Evolutionary conservation across 2,329 filamentous ascomycete genomes (phyloP).

Genomic region (Cladosporium sp.): DNA sequence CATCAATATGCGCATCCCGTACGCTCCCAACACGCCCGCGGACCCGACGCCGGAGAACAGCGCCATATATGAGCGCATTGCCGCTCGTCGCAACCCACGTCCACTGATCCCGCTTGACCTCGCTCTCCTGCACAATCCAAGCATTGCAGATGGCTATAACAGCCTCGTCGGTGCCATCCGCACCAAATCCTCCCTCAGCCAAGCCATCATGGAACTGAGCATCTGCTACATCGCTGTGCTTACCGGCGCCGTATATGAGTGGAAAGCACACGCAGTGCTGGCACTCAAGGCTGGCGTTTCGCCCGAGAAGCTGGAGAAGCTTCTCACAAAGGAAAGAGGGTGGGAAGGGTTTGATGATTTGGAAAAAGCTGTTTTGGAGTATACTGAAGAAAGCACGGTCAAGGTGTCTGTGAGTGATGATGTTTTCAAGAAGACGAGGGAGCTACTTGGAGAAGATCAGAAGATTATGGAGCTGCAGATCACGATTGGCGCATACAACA

Average conservation of each 20-base stretch:
- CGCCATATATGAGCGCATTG: conserved; percentile 59
- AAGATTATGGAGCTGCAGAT: conserved; percentile 35
- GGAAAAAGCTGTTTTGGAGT: conserved; percentile 31
- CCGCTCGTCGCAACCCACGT: conserved; percentile 62
- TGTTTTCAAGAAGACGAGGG: conserved; percentile 28
- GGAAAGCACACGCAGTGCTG: conserved; percentile 32
- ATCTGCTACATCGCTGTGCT: conserved; percentile 36
- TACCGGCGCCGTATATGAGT: conserved; percentile 34
- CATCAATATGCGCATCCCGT: conserved; percentile 61
- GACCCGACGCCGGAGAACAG: conserved; percentile 45
- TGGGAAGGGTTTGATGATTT: conserved; percentile 23
- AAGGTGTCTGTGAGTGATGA: conserved; percentile 28
- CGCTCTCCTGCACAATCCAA: conserved; percentile 68
- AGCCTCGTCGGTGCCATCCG: conserved; percentile 55
- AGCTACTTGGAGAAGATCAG: conserved; percentile 27
- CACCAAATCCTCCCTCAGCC: conserved; percentile 29
- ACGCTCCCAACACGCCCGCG: conserved; percentile 52
- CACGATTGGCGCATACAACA: conserved; percentile 36
- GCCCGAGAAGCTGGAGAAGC: conserved; percentile 22
- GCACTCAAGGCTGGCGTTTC: conserved; percentile 29
- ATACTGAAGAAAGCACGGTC: conserved; percentile 32
- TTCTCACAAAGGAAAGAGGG: conserved; percentile 22
- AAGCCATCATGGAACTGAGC: conserved; percentile 30
- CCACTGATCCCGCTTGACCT: conserved; percentile 73
- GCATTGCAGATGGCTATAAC: conserved; percentile 74